Base-by-base conservation (phyloP, 495 filamentous ascomycete genomes). In the Cercophora scortea region DNA sequence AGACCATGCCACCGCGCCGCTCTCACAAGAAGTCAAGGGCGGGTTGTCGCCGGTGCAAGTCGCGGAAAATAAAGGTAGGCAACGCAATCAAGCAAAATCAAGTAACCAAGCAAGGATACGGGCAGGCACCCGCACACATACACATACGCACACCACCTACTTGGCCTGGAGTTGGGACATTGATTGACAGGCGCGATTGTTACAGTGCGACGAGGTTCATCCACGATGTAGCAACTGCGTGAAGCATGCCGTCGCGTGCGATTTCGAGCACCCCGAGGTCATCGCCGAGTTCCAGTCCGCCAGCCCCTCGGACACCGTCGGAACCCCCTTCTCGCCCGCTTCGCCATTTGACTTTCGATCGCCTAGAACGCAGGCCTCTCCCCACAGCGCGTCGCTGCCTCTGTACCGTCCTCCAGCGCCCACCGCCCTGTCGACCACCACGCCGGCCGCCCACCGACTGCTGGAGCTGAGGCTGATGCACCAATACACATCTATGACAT, bases 1-100 rank as follows among this genome's bases (percentile, higher is more conserved):
- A 18, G 19, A 42, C 57, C 49, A 79, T 80, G 76, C 74, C 81
- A 40, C 78, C 81, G 8, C 68, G 81, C 60, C 73, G 79, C 63
- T 79, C 78, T 32, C 81, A 85, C 59, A 84, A 81, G 57, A 85
- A 85, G 68, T 80, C 77, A 42, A 70, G 80, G 50, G 71, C 78
- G 39, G 81, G 81, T 19, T 85, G 81, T 54, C 67, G 71, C 52
- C 70, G 80, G 39, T 85, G 81, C 68, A 85, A 84, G 67, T 63
- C 67, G 45, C 71, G 81, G 42, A 83, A 83, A 65, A 81, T 84
- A 46, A 84, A 84, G 75, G 79, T 80, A 68, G 18, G 61, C 25
- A 25, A 25, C 25, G 25, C 25, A 5, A 25, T 25, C 25, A 25
- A 25, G 25, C 25, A 25, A 2, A 5, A n/a, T n/a, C 25, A 25